Base-by-base conservation (phyloP, 2,329 filamentous ascomycete genomes). In the Colletotrichum phormii region DNA sequence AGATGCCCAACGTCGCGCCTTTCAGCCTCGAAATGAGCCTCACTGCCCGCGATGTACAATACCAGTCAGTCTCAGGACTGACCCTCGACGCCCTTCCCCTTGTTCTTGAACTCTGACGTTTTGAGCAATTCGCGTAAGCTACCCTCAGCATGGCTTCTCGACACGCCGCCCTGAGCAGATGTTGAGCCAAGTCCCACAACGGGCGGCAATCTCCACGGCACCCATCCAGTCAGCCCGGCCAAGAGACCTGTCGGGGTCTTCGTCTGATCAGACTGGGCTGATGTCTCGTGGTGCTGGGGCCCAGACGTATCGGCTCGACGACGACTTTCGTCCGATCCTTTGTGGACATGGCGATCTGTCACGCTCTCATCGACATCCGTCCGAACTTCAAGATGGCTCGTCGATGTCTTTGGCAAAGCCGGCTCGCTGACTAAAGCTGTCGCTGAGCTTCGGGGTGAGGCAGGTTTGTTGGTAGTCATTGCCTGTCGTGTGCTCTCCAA, bases 401-500 rank as follows among this genome's bases (percentile, higher is more conserved):
- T 86, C 0, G 89, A 90, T 1, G 88, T 90, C 75, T 89, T 87
- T 1, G 90, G 89, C 22, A 85, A 78, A n/a, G 89, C 88, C 4
- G 87, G 89, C 64, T 88, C 85, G 75, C 90, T 86, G 7, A 90
- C 80, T 12, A 92, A 82, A 22, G 83, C 83, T 1, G 82, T 80
- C 6, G 84, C 80, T 1, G 84, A 82, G 3, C 76, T 77, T 18
- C 81, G 79, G 1, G 81, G 82, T 7, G 80, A 78, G 11, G 77
- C 63, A 2, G 74, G 64, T 57, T 82, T 79, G 5, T 75, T 75
- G 5, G 78, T 67, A 4, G 76, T 66, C n/a, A 79, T 75, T 61
- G 79, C 80, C 57, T 83, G 78, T 46, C 81, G 79, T 18, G 78
- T 77, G 73, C 75, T 83, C 78, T 81, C 76, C 77, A 82, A 77